These are phyloP conservation scores for Sporothrix phasma DNA, from an alignment of 2,329 filamentous ascomycete genomes.

Conservation along the genomic window DNA sequence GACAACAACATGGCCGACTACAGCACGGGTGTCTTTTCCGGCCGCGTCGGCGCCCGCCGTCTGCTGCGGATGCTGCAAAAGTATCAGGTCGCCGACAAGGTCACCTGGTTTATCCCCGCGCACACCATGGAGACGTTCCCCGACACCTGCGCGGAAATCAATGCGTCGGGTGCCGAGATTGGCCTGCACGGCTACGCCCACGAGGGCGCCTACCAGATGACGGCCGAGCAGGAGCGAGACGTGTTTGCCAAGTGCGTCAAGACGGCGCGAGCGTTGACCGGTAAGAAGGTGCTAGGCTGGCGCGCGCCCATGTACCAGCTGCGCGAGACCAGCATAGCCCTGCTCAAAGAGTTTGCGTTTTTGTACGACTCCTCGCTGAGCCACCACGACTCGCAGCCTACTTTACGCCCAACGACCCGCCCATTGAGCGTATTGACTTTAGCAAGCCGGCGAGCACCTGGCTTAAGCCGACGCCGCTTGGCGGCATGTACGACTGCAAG, in stretches of 20 bases:
- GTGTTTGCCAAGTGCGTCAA: slow-evolving; percentile 55
- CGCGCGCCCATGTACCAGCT: slow-evolving; percentile 40
- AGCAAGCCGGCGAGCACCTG: slow-evolving; percentile 48
- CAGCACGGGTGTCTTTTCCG: slow-evolving; percentile 35
- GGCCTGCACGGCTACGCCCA: slow-evolving; percentile 33
- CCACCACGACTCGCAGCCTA: slow-evolving; percentile 56
- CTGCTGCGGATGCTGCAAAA: slow-evolving; percentile 62
- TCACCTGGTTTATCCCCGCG: slow-evolving; percentile 42
- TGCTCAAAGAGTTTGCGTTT: slow-evolving; percentile 55
- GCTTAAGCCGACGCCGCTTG: slow-evolving; percentile 50
- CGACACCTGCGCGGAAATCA: slow-evolving; percentile 32
- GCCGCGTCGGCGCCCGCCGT: slow-evolving; percentile 48
- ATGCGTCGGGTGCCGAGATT: slow-evolving; percentile 38
- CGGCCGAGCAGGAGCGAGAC: slow-evolving; percentile 61
- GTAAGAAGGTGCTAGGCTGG: slow-evolving; percentile 56
- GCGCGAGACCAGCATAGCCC: slow-evolving; percentile 39
- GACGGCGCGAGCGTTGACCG: not conserved
- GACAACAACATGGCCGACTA: slow-evolving; percentile 42
- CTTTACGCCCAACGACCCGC: slow-evolving; percentile 45
- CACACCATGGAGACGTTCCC: slow-evolving; percentile 41
- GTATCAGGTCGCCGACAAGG: slow-evolving; percentile 54
- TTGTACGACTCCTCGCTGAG: slow-evolving; percentile 60
- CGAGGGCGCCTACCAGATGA: slow-evolving; percentile 41
- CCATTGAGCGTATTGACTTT: slow-evolving; percentile 46
- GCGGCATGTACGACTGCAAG: slow-evolving; percentile 29